Base-by-base conservation (phyloP, 2,329 filamentous ascomycete species). In the Akanthomyces lecanii region DNA sequence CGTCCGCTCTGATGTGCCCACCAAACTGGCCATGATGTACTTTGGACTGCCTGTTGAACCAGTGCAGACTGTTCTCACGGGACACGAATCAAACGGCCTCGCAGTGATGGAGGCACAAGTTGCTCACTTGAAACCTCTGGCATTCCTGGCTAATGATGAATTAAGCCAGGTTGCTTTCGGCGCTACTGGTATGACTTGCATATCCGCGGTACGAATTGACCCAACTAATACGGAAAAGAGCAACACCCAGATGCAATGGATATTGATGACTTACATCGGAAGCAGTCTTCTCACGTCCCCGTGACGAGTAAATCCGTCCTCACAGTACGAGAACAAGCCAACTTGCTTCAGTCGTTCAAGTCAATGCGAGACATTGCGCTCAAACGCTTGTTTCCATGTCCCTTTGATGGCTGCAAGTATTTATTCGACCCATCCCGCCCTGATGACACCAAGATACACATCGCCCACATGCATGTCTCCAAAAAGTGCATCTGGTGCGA, bases 41-140 rank as follows among this genome's bases (percentile, higher is more conserved):
- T 82, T 81, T 64, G 80, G 80, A 0, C 67, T 81, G 6, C 78
- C 78, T 0, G 71, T 81, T 3, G 77, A 76, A 56, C 78, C 80
- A 12, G 64, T 74, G 10, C 48, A 66, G 1, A 64, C 66, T 4
- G 44, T 52, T 4, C n/a, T 70, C 33, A 71, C 72, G 47, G 67
- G 71, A 3, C 68, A 14, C 3, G n/a, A 33, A 14, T 44, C 36
- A 18, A 12, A 36, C 11, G 18, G 5, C 2, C 23, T 23, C 11
- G 21, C 48, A 11, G 28, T 3, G 5, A 21, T 53, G 23, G 40
- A 63, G n/a, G 28, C 10, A 5, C n/a, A 40, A 2, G 42, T 30
- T 30, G 6, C 47, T 33, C 16, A 21, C 1, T 8, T 23, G 8
- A 52, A 38, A 14, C 47, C 48, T 10, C 10, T 30, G 2, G 30